These are phyloP conservation scores for Jacaranda mimosifolia DNA, from an alignment of 257 asterid genomes.

Conservation along the genomic window DNA sequence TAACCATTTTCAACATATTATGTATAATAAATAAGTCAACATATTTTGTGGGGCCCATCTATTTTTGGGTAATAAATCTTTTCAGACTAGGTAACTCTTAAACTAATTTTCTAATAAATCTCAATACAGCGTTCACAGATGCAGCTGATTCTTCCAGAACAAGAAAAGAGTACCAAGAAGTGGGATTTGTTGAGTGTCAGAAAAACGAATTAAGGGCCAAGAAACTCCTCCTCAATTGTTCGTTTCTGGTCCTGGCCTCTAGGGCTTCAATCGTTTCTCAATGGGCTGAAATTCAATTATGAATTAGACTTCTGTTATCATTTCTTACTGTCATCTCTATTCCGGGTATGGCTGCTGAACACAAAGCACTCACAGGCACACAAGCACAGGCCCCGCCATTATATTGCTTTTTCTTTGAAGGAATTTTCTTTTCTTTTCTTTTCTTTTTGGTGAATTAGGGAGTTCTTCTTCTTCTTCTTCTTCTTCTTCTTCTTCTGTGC, in stretches of 20 bases:
- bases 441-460: neutral
- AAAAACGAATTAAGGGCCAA: neutral
- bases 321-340: constrained; percentile 17
- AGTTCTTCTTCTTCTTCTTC: neutral
- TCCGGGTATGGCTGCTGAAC: constrained; percentile 32
- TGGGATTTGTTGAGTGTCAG: neutral
- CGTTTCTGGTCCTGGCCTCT: neutral
- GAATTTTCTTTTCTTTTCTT: neutral
- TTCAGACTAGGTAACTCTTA: neutral
- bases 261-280: constrained; percentile 41
- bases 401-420: neutral
- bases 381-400: neutral
- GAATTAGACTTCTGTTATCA: neutral
- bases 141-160: constrained; percentile 38
- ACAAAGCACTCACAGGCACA: constrained; percentile 18
- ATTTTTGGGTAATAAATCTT: neutral
- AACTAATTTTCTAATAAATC: constrained; percentile 7
- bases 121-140: neutral
- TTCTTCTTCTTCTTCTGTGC: constrained; percentile 7
- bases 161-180: constrained; percentile 6
- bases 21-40: neutral
- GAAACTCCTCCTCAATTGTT: neutral
- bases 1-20: too few species aligned
- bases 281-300: constrained; percentile 33
- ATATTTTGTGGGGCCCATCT: neutral